Percentiles rank a stretch among this genome's conserved stretches.
phyloP scores from a whole-genome alignment of 768 basidiomycete species.

The Leccinum barrowsii region DNA sequence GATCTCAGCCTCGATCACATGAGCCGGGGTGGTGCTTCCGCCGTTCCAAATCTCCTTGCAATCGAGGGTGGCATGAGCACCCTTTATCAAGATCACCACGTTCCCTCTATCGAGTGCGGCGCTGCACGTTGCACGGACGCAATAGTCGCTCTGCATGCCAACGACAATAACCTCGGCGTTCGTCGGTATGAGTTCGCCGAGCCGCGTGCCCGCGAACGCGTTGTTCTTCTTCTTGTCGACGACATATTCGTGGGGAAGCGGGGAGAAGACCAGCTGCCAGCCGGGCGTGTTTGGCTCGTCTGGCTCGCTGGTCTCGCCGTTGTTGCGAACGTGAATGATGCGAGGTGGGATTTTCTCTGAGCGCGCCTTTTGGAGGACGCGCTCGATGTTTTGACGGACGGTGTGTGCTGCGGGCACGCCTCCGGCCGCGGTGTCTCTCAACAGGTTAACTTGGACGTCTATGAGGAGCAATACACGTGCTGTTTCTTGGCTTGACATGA shows the following conservation, averaged over 20 bases:
- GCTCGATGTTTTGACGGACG: conserved; percentile 46
- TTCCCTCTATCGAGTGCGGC: conserved; percentile 63
- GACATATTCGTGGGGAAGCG: conserved; percentile 48
- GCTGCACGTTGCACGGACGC: conserved; percentile 53
- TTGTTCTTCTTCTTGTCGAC: conserved; percentile 71
- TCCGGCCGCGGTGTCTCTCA: conserved; percentile 44
- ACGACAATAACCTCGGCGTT: conserved; percentile 63
- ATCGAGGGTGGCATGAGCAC: conserved; percentile 68
- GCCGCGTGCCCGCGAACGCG: conserved; percentile 57
- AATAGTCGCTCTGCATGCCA: conserved; percentile 68
- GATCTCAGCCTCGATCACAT: conserved; percentile 52
- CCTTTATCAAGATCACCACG: conserved; percentile 58
- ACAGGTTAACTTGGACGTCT: conserved; percentile 53
- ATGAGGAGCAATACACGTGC: conserved; percentile 54
- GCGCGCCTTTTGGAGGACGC: conserved; percentile 50
- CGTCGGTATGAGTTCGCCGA: conserved; percentile 46
- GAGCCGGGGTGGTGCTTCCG: conserved; percentile 51
- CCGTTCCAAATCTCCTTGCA: conserved; percentile 59
- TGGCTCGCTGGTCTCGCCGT: conserved; percentile 55
- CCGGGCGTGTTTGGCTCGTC: conserved; percentile 55
- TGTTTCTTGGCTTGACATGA: conserved; percentile 11
- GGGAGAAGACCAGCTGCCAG: conserved; percentile 59
- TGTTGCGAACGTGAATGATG: conserved; percentile 68
- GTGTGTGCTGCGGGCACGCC: conserved; percentile 47
- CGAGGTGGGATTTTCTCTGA: conserved; percentile 44